A percentile compares a stretch with the other conserved stretches of the same genome.
Evolutionary conservation across 1,284 basidiomycete genomes (phyloP).

Genomic region (Ceratobasidium sp.): DNA sequence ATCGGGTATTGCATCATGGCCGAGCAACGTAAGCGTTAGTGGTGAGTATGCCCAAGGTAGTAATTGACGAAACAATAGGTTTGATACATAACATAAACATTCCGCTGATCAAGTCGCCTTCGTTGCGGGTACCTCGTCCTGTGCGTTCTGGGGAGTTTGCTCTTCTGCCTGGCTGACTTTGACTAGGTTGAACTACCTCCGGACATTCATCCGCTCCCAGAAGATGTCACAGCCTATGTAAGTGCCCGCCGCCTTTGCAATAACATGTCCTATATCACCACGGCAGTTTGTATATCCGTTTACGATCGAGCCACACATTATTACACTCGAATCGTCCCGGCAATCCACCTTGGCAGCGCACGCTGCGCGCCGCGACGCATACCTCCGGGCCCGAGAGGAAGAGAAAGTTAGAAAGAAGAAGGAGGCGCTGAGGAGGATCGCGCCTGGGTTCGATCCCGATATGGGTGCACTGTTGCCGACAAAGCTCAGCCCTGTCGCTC

Average conservation of each 20-base stretch:
- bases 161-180: conserved; percentile 2
- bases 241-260: conserved; percentile 52
- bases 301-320: conserved; percentile 85
- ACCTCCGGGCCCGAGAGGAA: conserved; percentile 74
- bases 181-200: conserved; percentile 82
- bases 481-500: conserved; percentile 46
- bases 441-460: conserved; percentile 76
- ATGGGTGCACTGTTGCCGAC: conserved; percentile 68
- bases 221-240: conserved; percentile 88
- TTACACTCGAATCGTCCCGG: conserved; percentile 76
- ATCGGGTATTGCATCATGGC: conserved; percentile 30
- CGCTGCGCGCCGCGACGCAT: conserved; percentile 71
- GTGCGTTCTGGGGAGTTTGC: conserved; percentile 59
- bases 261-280: background rate
- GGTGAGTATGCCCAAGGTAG: background rate
- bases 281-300: conserved; percentile 92
- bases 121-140: conserved; percentile 82
- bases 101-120: conserved; percentile 90
- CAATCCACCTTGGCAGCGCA: conserved; percentile 72
- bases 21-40: conserved; percentile 29
- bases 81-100: conserved; percentile 57
- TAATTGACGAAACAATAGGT: background rate
- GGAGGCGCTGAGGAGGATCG: conserved; percentile 77
- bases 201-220: conserved; percentile 92
- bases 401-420: conserved; percentile 80